Evolutionary conservation across 176 grass and related monocot species (phyloP), one percentile per base, ranked within the genome.

Genomic region (Hsuehochloa calcarea): DNA sequence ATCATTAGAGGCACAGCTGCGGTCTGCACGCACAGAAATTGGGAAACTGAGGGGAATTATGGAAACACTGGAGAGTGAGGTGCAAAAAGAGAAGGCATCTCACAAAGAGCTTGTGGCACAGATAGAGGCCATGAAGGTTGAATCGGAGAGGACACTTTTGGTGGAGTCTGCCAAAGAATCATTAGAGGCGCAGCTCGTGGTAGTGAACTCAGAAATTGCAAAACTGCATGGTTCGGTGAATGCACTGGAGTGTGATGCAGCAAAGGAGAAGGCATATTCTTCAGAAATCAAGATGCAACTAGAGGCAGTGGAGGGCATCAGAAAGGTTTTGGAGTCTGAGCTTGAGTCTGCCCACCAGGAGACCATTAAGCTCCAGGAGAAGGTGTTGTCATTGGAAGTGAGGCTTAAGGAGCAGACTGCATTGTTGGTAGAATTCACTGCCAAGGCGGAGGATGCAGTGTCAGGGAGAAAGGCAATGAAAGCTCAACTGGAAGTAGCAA

Each of bases 331-430:
- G 86, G 90, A 92, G 78, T 77, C 90, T 6, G 82, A 90, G 65
- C 83, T 94, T 39, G 87, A 92, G 67, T 86, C 88, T 62, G 78
- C 86, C 37, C 85, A 84, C 63, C 80, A 76, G 81, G 81, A 81
- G 70, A 84, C 55, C 52, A 81, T 83, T 68, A 94, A 82, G 54
- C 88, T 89, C 46, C 56, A 68, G 43, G 97, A 94, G 79, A 91
- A 92, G 65, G 74, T 92, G 29, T 46, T 25, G 40, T 94, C 75
- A 25, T 63, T 92, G 78, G 91, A 96, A 82, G 46, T 39, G 11
- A 88, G 93, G 76, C 52, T 92, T 37, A 84, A 91, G 83, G 92
- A 96, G 65, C 89, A 94, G 88, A 92, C 78, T 43, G 77, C 68
- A 26, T 86, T 89, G 69, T 82, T 90, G 51, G 88, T 89, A 65